phyloP scores from a whole-genome alignment of 306 rosid species.

The Prunus campanulata region DNA sequence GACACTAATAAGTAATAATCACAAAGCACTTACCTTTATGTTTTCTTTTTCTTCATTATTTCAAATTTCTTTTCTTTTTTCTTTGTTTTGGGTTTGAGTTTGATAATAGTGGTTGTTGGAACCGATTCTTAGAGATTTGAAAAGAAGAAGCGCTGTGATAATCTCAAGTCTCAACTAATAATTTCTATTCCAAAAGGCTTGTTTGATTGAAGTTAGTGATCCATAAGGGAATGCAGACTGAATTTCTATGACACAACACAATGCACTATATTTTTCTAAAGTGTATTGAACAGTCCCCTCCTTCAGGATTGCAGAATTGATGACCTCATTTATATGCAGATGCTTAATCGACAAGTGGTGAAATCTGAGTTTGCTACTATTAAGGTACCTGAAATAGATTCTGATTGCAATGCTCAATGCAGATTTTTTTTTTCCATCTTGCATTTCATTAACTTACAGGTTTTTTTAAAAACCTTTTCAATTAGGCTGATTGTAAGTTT shows the following conservation, averaged over 20 bases:
- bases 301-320: conserved; percentile 16
- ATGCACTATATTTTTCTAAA: not conserved
- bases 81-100: no score
- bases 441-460: not conserved
- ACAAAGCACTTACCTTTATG: not conserved
- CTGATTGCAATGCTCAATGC: not conserved
- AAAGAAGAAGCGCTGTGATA: not conserved
- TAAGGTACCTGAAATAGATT: conserved; percentile 48
- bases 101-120: no score
- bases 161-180: not conserved
- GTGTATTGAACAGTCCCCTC: not conserved
- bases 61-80: not conserved
- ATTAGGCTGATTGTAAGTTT: not conserved
- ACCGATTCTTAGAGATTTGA: no score
- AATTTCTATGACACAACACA: not conserved
- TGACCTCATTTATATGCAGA: conserved; percentile 48
- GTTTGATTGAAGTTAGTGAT: not conserved
- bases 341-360: conserved; percentile 88
- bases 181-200: not conserved
- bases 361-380: conserved; percentile 93
- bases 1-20: not conserved
- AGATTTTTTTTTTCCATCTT: not conserved
- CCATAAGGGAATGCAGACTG: not conserved
- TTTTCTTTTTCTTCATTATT: not conserved
- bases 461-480: not conserved